These are phyloP conservation scores for Sapria himalayana DNA, from an alignment of 345 rosid species.

Conservation along the genomic window DNA sequence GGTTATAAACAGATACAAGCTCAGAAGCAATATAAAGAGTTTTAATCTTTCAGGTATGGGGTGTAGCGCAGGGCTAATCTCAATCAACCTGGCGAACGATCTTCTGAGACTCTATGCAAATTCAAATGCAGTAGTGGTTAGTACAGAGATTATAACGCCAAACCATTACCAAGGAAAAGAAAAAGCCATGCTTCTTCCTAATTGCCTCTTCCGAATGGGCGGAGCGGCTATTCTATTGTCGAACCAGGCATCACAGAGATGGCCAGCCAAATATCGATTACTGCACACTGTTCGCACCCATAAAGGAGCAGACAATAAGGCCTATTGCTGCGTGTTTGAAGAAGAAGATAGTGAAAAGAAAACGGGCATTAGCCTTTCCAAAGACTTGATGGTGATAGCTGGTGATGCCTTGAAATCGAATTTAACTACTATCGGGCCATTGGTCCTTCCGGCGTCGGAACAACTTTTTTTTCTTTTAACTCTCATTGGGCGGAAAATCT, in stretches of 20 bases:
- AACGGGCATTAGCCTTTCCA: conserved; percentile 27
- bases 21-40: conserved; percentile 41
- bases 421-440: conserved; percentile 25
- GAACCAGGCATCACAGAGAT: conserved; percentile 18
- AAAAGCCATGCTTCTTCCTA: conserved; percentile 35
- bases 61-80: conserved; percentile 34
- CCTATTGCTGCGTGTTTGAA: conserved; percentile 31
- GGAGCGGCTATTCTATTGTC: conserved; percentile 38
- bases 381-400: conserved; percentile 26
- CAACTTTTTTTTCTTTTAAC: conserved; percentile 13
- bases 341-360: conserved; percentile 30
- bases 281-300: conserved; percentile 26
- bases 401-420: conserved; percentile 28
- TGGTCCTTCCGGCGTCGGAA: conserved; percentile 29
- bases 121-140: conserved; percentile 30
- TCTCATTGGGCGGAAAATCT: conserved; percentile 17
- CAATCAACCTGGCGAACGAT: conserved; percentile 35
- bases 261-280: conserved; percentile 27
- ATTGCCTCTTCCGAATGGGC: conserved; percentile 58
- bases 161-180: conserved; percentile 36
- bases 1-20: conserved; percentile 27
- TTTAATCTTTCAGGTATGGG: conserved; percentile 60
- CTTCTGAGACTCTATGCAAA: conserved; percentile 25
- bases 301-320: conserved; percentile 23
- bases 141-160: conserved; percentile 26